Evolutionary conservation across 2,329 filamentous ascomycete species (phyloP), one percentile per base, ranked within the genome.

Genomic region (Aspergillus sp.): DNA sequence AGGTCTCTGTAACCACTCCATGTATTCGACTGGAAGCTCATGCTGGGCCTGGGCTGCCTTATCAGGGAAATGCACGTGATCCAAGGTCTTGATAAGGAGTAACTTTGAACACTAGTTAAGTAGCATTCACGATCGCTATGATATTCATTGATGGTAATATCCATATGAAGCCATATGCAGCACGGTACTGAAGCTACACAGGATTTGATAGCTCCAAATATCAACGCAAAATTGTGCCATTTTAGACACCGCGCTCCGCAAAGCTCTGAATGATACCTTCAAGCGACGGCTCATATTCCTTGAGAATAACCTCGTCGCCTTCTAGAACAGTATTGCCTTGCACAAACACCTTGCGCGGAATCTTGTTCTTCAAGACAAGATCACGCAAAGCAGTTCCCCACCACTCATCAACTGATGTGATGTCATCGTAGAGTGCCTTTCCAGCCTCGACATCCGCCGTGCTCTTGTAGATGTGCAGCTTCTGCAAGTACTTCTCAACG

Each of bases 391-490:
- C 90, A 66, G 86, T 87, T 59, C 90, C 92, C 86, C 92, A 97
- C 81, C 91, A 97, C 45, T 91, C 89, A 56, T 87, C 91, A 23
- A 97, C 93, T 25, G 85, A 82, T 7, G 93, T 96, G 84, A 97
- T 93, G 31, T 89, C 85, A 63, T 89, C 87, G 75, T 96, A 98
- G 78, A 97, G 86, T 68, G 86, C 86, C 67, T 85, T 88, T n/a
- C 92, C 94, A 2, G 84, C 85, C 68, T 89, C 85, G 19, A 94
- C 84, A 74, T 98, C 92, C 7, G 92, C 94, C 1, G 92, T 97
- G 4, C 89, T 87, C 83, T 97, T 97, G 83, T 91, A 97, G 66
- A 97, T 84, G 77, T 97, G 93, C 64, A 98, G 80, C 78, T 96
- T 95, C 80, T 96, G 93, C 54, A 98, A 82, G 74, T 96, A 96